Evolutionary conservation across 768 basidiomycete species (phyloP).

Genomic region (Lentinula edodes): DNA sequence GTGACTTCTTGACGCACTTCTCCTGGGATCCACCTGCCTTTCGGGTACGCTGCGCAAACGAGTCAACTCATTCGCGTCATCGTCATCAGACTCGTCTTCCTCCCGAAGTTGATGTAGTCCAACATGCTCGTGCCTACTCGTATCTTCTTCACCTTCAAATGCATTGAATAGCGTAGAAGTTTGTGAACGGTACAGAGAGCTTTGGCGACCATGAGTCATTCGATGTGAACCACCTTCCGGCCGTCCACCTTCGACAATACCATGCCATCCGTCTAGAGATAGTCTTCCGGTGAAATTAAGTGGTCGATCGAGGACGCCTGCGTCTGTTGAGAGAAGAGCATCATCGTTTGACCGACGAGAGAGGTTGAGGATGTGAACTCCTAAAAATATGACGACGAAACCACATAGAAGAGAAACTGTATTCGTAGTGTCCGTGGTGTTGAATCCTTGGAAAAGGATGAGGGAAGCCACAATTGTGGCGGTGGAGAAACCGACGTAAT

Average conservation of each 20-base stretch:
- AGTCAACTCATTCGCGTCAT: conserved; percentile 30
- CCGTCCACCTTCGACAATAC: conserved; percentile 24
- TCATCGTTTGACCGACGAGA: conserved; percentile 50
- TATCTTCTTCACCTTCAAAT: conserved; percentile 53
- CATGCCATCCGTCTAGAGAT: conserved; percentile 76
- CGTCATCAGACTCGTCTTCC: conserved; percentile 57
- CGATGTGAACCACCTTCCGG: conserved; percentile 22
- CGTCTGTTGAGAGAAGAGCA: conserved; percentile 40
- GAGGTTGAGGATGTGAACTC: conserved; percentile 90
- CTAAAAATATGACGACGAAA: conserved; percentile 90
- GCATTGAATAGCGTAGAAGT: conserved; percentile 67
- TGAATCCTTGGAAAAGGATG: conserved; percentile 96
- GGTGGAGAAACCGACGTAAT: conserved; percentile 95
- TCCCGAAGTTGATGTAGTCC: conserved; percentile 63
- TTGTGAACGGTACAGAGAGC: conserved; percentile 62
- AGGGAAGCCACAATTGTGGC: conserved; percentile 91
- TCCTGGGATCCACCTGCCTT: conserved; percentile 8
- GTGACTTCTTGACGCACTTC: conserved; percentile 45
- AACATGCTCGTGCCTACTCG: conserved; percentile 30
- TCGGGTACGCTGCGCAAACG: conserved; percentile 8
- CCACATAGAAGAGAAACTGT: conserved; percentile 86
- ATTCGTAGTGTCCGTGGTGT: conserved; percentile 77
- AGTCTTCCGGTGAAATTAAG: conserved; percentile 76
- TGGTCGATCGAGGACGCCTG: conserved; percentile 70
- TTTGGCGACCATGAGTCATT: conserved; percentile 55